These are phyloP conservation scores for Austropuccinia psidii DNA, from an alignment of 1,284 basidiomycete genomes.

Conservation along the genomic window DNA sequence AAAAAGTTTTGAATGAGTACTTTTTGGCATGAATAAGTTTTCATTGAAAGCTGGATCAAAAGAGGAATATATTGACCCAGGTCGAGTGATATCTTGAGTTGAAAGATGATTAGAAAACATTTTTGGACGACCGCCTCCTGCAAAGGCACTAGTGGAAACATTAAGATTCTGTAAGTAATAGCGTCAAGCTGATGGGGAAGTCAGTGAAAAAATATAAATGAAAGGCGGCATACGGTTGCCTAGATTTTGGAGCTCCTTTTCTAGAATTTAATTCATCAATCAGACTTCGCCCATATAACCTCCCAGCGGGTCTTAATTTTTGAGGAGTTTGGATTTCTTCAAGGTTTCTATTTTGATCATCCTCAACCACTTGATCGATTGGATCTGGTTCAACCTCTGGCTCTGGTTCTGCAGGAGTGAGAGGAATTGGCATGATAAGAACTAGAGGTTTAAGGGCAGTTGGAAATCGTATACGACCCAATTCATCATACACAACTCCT, in stretches of 20 bases:
- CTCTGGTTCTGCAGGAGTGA: slow-evolving; percentile 24
- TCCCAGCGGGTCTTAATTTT: slow-evolving; percentile 17
- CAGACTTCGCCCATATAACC: slow-evolving; percentile 30
- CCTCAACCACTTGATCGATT: background rate
- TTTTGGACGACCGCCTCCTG: slow-evolving; percentile 2
- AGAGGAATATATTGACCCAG: slow-evolving; percentile 26
- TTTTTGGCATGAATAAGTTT: background rate
- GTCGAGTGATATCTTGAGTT: slow-evolving; percentile 9
- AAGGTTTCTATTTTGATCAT: background rate
- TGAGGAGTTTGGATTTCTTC: slow-evolving; percentile 1
- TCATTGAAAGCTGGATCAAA: background rate
- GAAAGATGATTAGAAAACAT: slow-evolving; percentile 30
- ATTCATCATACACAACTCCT: slow-evolving; percentile 22
- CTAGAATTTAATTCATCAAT: slow-evolving; percentile 36
- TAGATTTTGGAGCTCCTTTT: slow-evolving; percentile 28
- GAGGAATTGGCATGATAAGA: slow-evolving; percentile 28
- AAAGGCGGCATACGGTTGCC: slow-evolving; percentile 7
- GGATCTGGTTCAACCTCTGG: background rate
- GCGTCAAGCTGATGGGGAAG: too few species aligned
- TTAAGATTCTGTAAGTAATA: background rate
- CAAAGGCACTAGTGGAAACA: slow-evolving; percentile 10
- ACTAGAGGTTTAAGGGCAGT: slow-evolving; percentile 23
- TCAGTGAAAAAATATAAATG: background rate
- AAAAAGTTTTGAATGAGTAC: slow-evolving; percentile 15
- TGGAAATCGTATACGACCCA: slow-evolving; percentile 33